Evolutionary conservation across 139 green algal genomes (phyloP).

Genomic region (Monoraphidium neglectum): DNA sequence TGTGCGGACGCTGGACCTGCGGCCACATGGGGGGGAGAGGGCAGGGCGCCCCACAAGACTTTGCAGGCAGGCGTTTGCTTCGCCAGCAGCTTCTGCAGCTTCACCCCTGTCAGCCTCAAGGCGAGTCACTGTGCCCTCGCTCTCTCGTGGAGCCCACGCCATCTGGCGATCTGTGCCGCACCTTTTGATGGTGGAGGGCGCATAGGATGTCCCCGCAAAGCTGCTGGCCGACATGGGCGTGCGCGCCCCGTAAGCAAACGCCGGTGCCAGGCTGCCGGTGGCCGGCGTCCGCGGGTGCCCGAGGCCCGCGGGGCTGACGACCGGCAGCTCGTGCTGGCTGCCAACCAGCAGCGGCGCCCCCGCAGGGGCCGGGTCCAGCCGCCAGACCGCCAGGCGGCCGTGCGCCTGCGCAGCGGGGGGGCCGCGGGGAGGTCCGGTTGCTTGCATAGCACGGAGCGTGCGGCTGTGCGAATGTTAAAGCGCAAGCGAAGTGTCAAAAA

Average conservation of each 20-base stretch:
- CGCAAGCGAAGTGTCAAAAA: not conserved
- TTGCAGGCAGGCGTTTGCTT: too few species aligned
- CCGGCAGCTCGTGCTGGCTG: constrained; percentile 42
- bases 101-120: not conserved
- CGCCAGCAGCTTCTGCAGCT: not conserved
- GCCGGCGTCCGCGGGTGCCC: not conserved
- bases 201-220: too few species aligned
- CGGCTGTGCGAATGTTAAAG: too few species aligned
- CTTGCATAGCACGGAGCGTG: not conserved
- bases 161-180: not conserved
- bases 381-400: constrained; percentile 47
- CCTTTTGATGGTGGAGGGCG: constrained; percentile 13
- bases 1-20: constrained; percentile 26
- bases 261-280: too few species aligned
- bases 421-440: too few species aligned
- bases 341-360: constrained; percentile 16
- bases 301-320: constrained; percentile 8
- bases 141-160: too few species aligned
- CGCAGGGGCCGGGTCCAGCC: not conserved
- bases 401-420: constrained; percentile 13
- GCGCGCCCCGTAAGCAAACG: too few species aligned
- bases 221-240: too few species aligned
- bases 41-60: too few species aligned
- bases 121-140: not conserved
- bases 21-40: not conserved